phyloP scores from a whole-genome alignment of 495 filamentous ascomycete species.

The Letharia columbiana region DNA sequence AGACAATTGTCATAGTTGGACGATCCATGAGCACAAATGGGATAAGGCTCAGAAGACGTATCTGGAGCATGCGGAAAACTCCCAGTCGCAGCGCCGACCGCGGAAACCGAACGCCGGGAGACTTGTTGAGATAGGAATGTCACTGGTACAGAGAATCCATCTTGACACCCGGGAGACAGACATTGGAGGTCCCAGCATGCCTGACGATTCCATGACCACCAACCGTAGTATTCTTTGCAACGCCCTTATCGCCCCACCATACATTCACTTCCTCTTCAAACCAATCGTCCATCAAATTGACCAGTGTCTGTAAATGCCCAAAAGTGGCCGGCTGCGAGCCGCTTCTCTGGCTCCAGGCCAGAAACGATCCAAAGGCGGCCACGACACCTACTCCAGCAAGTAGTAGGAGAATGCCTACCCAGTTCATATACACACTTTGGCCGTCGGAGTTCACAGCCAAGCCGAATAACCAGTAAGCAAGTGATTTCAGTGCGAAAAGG shows the following conservation, averaged over 20 bases:
- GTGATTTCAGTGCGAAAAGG: slow-evolving; percentile 37
- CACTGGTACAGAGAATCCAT: too few species aligned
- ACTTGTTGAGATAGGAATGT: too few species aligned
- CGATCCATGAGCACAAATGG: too few species aligned
- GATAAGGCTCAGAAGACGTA: too few species aligned
- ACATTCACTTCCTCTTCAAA: slow-evolving; percentile 28
- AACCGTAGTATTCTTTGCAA: too few species aligned
- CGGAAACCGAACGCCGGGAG: too few species aligned
- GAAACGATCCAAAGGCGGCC: slow-evolving; percentile 32
- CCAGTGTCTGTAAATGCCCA: slow-evolving; percentile 40
- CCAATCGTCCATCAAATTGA: slow-evolving; percentile 41
- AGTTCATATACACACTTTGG: slow-evolving; percentile 33
- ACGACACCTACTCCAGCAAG: slow-evolving; percentile 28
- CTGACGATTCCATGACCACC: too few species aligned
- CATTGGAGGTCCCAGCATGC: too few species aligned
- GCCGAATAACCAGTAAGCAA: slow-evolving; percentile 42
- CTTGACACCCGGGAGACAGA: too few species aligned
- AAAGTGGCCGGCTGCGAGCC: slow-evolving; percentile 36
- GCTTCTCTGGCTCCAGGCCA: slow-evolving; percentile 31
- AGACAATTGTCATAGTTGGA: too few species aligned
- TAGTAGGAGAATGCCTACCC: slow-evolving; percentile 34
- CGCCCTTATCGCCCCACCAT: slow-evolving; percentile 38
- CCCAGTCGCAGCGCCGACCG: too few species aligned
- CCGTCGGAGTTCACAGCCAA: slow-evolving; percentile 26
- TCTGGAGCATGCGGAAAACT: too few species aligned